Evolutionary conservation across 345 rosid genomes (phyloP).

Genomic region (Rhodamnia rubescens): DNA sequence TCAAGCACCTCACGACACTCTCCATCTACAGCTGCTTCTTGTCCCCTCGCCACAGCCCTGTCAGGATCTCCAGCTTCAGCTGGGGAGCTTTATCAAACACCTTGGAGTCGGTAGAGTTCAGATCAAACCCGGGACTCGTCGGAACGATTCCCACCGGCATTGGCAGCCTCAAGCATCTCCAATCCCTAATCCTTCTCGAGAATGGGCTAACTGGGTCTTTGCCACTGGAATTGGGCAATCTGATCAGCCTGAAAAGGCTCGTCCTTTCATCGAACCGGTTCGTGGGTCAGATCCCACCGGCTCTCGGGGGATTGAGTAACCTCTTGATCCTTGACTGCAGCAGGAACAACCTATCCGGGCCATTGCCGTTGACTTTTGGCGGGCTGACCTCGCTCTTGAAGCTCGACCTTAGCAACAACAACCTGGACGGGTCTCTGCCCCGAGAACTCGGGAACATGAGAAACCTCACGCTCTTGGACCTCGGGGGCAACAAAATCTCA

Average conservation of each 20-base stretch:
- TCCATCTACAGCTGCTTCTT: conserved; percentile 26
- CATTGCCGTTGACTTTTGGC: conserved; percentile 15
- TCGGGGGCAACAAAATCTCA: conserved; percentile 16
- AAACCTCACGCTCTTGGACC: conserved; percentile 21
- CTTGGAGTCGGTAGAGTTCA: conserved; percentile 19
- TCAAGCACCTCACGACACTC: conserved; percentile 14
- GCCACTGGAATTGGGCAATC: conserved; percentile 11
- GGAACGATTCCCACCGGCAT: conserved; percentile 13
- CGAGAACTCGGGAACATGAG: conserved; percentile 6
- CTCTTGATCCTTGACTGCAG: conserved; percentile 25
- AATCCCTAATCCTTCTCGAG: conserved; percentile 18
- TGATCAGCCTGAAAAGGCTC: conserved; percentile 11
- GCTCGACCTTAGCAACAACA: conserved; percentile 27
- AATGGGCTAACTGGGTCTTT: conserved; percentile 19
- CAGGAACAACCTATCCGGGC: conserved; percentile 22
- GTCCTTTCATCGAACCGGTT: conserved; percentile 19
- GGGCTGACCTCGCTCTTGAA: conserved; percentile 18
- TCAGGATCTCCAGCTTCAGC: conserved; percentile 4
- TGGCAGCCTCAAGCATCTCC: conserved; percentile 11
- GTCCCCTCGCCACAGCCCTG: conserved; percentile 5
- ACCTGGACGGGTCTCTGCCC: conserved; percentile 12
- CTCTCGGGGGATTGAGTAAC: conserved; percentile 12
- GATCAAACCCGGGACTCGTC: conserved; percentile 21
- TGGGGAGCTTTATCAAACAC: conserved; percentile 15
- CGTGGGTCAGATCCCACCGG: conserved; percentile 12